These are phyloP conservation scores for Pythium vanterpoolii DNA, from an alignment of 352 stramenopile species.

Conservation along the genomic window DNA sequence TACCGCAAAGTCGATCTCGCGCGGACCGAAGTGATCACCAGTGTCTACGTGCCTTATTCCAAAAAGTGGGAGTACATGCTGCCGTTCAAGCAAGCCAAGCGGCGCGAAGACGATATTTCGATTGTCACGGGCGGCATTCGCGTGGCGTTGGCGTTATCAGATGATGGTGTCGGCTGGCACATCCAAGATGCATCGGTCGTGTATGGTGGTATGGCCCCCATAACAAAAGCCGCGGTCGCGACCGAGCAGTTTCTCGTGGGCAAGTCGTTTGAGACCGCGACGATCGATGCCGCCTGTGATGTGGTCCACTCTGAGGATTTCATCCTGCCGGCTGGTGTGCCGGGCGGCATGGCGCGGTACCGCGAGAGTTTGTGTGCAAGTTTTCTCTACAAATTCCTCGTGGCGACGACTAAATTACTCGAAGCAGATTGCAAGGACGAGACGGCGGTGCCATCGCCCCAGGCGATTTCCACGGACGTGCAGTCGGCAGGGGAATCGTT, in stretches of 20 bases:
- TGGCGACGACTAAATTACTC: conserved; percentile 63
- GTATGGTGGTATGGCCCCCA: conserved; percentile 69
- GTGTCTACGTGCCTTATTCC: conserved; percentile 88
- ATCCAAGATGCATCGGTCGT: conserved; percentile 56
- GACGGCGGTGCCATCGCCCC: conserved; percentile 21
- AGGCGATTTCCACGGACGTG: conserved; percentile 33
- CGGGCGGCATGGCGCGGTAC: conserved; percentile 94
- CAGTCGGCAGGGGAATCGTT: conserved; percentile 58
- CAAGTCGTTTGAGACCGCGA: conserved; percentile 73
- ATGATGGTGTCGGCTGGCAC: conserved; percentile 55
- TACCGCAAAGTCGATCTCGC: conserved; percentile 93
- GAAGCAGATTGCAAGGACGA: conserved; percentile 32
- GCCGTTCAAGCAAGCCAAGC: conserved; percentile 94
- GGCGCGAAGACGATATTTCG: conserved; percentile 96
- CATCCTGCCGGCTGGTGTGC: conserved; percentile 87
- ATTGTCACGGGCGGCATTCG: conserved; percentile 95
- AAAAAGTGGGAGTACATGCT: conserved; percentile 91
- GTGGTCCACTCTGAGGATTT: conserved; percentile 87
- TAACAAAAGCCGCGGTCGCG: conserved; percentile 49
- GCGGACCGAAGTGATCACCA: conserved; percentile 89
- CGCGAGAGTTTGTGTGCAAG: conserved; percentile 91
- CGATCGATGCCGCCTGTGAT: conserved; percentile 80
- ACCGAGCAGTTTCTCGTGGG: conserved; percentile 76
- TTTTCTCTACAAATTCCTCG: conserved; percentile 96
- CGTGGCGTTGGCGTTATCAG: conserved; percentile 48